A percentile compares a stretch with the other conserved stretches of the same genome.
Evolutionary conservation across 2,329 filamentous ascomycete genomes (phyloP).

Genomic region (Cladophialophora immunda): DNA sequence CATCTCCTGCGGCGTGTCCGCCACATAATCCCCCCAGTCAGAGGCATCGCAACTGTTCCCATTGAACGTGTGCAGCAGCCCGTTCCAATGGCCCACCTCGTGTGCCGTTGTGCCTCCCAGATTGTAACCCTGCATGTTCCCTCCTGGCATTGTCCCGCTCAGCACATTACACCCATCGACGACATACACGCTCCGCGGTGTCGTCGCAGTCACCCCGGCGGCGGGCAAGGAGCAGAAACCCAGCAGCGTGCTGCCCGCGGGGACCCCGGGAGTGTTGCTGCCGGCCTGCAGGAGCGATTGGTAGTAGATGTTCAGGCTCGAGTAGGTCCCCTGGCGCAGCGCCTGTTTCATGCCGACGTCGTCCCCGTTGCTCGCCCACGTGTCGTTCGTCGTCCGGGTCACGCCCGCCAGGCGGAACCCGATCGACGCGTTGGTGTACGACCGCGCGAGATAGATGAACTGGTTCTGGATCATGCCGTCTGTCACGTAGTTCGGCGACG

Average conservation of each 20-base stretch:
- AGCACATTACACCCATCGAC: conserved; percentile 67
- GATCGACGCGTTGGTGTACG: conserved; percentile 57
- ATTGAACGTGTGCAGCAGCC: conserved; percentile 56
- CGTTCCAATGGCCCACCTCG: conserved; percentile 58
- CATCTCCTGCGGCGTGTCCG: conserved; percentile 55
- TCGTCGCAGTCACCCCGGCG: conserved; percentile 51
- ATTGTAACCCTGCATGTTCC: conserved; percentile 59
- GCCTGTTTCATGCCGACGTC: conserved; percentile 62
- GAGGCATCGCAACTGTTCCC: conserved; percentile 47
- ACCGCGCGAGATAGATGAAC: conserved; percentile 52
- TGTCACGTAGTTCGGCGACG: conserved; percentile 33
- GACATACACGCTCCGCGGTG: conserved; percentile 52
- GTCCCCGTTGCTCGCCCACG: conserved; percentile 61
- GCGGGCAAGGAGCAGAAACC: conserved; percentile 63
- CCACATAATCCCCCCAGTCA: conserved; percentile 53
- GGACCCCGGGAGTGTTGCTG: conserved; percentile 38
- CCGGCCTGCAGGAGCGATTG: conserved; percentile 60
- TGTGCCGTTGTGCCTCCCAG: conserved; percentile 56
- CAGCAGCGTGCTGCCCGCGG: conserved; percentile 52
- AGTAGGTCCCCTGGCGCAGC: conserved; percentile 63
- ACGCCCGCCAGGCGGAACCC: conserved; percentile 59
- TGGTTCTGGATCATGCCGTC: conserved; percentile 31
- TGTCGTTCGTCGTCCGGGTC: conserved; percentile 62
- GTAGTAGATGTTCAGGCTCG: conserved; percentile 67
- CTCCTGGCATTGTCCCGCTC: conserved; percentile 65